Evolutionary conservation across 169 alveolate species (phyloP).

Genomic region (Plasmodium gaboni): DNA sequence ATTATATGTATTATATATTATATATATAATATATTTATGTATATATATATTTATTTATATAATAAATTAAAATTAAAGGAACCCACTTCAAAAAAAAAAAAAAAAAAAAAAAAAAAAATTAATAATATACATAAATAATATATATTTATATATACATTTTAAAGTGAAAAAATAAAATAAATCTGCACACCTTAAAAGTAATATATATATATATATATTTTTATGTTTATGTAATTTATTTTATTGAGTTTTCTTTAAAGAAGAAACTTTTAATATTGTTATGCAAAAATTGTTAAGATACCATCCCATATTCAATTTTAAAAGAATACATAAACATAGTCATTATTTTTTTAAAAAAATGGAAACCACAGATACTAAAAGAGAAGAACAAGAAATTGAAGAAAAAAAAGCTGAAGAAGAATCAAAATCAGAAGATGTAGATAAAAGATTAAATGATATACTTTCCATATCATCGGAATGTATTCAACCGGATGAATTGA

Average conservation of each 20-base stretch:
- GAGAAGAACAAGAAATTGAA: slow-evolving; percentile 27
- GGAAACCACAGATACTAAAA: slow-evolving; percentile 16
- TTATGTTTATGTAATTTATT: neutral
- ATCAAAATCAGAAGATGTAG: slow-evolving; percentile 48
- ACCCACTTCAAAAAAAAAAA: no score
- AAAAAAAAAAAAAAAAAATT: no score
- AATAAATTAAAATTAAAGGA: no score
- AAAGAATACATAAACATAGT: slow-evolving; percentile 11
- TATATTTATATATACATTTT: no score
- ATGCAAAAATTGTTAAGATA: slow-evolving; percentile 25
- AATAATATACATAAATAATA: no score
- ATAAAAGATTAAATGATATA: slow-evolving; percentile 78
- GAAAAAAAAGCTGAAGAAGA: slow-evolving; percentile 43
- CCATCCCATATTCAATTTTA: slow-evolving; percentile 3
- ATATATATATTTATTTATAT: no score
- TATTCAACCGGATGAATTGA: slow-evolving; percentile 82
- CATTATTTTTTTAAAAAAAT: slow-evolving; percentile 13
- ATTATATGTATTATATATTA: no score
- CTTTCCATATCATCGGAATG: slow-evolving; percentile 89
- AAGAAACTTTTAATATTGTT: neutral
- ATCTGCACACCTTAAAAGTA: neutral
- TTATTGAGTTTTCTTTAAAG: neutral
- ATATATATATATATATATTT: neutral
- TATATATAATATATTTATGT: no score
- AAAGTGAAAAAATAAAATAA: neutral